Percentiles rank a stretch among this genome's conserved stretches.
phyloP scores from a whole-genome alignment of 2,329 filamentous ascomycete genomes.

The Periconia sp. region DNA sequence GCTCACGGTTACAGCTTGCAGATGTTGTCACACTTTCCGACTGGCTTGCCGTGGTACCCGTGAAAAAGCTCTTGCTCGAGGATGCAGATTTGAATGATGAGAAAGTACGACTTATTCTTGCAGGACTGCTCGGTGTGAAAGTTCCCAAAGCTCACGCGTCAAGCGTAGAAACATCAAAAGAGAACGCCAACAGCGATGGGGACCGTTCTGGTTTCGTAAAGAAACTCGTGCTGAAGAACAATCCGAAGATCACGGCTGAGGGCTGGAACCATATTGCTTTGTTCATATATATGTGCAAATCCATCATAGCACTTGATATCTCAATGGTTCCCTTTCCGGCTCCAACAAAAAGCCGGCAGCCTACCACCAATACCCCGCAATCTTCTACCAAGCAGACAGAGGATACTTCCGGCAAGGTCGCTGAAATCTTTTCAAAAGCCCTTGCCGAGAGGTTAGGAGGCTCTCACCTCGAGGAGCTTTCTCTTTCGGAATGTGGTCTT shows the following conservation, averaged over 20 bases:
- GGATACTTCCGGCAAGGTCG: slow-evolving; percentile 53
- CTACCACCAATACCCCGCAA: slow-evolving; percentile 10
- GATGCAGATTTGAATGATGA: slow-evolving; percentile 87
- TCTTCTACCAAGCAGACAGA: slow-evolving; percentile 6
- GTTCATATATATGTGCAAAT: slow-evolving; percentile 87
- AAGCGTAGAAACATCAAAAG: slow-evolving; percentile 14
- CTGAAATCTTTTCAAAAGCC: slow-evolving; percentile 71
- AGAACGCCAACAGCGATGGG: slow-evolving; percentile 31
- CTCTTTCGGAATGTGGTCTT: slow-evolving; percentile 77
- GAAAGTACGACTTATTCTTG: slow-evolving; percentile 81
- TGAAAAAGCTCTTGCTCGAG: slow-evolving; percentile 82
- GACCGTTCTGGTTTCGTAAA: slow-evolving; percentile 75
- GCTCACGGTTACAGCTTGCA: slow-evolving; percentile 78
- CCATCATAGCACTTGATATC: slow-evolving; percentile 81
- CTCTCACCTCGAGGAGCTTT: slow-evolving; percentile 75
- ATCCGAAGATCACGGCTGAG: slow-evolving; percentile 76
- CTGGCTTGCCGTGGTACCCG: slow-evolving; percentile 89
- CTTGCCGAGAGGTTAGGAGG: slow-evolving; percentile 77
- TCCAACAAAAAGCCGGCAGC: slow-evolving; percentile 10
- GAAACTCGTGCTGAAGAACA: slow-evolving; percentile 85
- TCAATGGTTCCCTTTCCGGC: slow-evolving; percentile 73
- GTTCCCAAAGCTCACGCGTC: slow-evolving; percentile 48
- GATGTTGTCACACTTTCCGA: slow-evolving; percentile 89
- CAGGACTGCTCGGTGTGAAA: slow-evolving; percentile 80
- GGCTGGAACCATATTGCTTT: slow-evolving; percentile 91